These are phyloP conservation scores for Simplicillium aogashimaense DNA, from an alignment of 2,329 filamentous ascomycete genomes.

Conservation along the genomic window DNA sequence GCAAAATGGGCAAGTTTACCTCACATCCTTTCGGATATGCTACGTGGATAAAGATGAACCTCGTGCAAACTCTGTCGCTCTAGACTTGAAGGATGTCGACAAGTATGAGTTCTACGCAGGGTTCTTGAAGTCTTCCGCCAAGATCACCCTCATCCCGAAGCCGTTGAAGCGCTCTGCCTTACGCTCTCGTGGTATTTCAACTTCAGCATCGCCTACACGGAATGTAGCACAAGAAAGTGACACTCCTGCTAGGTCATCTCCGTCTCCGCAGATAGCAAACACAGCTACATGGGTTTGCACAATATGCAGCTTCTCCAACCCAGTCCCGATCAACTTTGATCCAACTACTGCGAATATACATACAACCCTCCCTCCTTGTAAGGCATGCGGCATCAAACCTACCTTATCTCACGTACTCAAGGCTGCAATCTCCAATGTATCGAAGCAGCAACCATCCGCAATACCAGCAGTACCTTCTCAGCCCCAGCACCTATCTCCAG, in stretches of 20 bases:
- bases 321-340: constrained; percentile 88
- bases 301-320: constrained; percentile 92
- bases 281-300: constrained; percentile 88
- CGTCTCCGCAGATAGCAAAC: constrained; percentile 37
- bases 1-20: constrained; percentile 90
- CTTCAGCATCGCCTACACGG: constrained; percentile 34
- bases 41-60: constrained; percentile 88
- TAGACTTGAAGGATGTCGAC: constrained; percentile 87
- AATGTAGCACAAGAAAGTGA: constrained; percentile 19
- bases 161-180: constrained; percentile 30
- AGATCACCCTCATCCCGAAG: constrained; percentile 83
- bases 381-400: constrained; percentile 91
- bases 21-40: constrained; percentile 91
- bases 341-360: constrained; percentile 68
- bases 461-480: background rate
- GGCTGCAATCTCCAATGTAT: constrained; percentile 69
- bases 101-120: constrained; percentile 85
- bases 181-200: constrained; percentile 14
- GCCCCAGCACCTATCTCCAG: constrained; percentile 8
- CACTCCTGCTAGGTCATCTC: constrained; percentile 14
- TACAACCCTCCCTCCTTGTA: constrained; percentile 74
- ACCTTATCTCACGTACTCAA: constrained; percentile 75
- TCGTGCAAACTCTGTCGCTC: constrained; percentile 69
- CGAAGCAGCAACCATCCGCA: constrained; percentile 32
- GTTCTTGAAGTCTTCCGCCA: constrained; percentile 89